Conservation (phyloP, 495 filamentous ascomycete species). For the Massariosphaeria phaeospora region DNA sequence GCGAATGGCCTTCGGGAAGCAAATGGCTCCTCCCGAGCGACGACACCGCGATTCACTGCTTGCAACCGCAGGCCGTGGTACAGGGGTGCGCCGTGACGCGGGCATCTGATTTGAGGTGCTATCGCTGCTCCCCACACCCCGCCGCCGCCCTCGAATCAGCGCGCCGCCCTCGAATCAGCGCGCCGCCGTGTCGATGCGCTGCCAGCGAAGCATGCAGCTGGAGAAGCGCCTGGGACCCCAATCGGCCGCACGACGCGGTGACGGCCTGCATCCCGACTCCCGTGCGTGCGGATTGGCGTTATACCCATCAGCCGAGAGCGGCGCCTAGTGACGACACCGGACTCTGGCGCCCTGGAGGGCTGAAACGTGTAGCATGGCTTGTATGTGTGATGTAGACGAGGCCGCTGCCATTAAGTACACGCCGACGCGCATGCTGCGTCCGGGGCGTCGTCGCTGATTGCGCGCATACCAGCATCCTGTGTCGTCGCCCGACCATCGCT, state of each 20-base stretch:
- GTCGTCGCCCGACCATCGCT: conserved; percentile 9
- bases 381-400: conserved; percentile 5
- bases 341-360: conserved; percentile 20
- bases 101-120: conserved; percentile 19
- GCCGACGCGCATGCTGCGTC: neutral
- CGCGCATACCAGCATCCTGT: conserved; percentile 23
- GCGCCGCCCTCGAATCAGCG: conserved; percentile 15
- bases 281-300: conserved; percentile 10
- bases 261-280: conserved; percentile 6
- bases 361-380: conserved; percentile 25
- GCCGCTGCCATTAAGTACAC: conserved; percentile 1
- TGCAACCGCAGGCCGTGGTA: conserved; percentile 4
- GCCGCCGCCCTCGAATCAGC: neutral
- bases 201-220: conserved; percentile 29
- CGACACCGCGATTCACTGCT: conserved; percentile 27
- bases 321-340: conserved; percentile 21
- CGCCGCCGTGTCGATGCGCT: conserved; percentile 12
- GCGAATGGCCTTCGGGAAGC: neutral
- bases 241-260: conserved; percentile 4
- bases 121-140: conserved; percentile 24
- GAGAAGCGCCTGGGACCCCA: conserved; percentile 19
- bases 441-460: conserved; percentile 15
- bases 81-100: neutral
- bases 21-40: conserved; percentile 27
- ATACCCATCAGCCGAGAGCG: conserved; percentile 14